Base-by-base conservation (phyloP, 1,139 yeast genomes). In the Arxiozyma slooffiae region DNA sequence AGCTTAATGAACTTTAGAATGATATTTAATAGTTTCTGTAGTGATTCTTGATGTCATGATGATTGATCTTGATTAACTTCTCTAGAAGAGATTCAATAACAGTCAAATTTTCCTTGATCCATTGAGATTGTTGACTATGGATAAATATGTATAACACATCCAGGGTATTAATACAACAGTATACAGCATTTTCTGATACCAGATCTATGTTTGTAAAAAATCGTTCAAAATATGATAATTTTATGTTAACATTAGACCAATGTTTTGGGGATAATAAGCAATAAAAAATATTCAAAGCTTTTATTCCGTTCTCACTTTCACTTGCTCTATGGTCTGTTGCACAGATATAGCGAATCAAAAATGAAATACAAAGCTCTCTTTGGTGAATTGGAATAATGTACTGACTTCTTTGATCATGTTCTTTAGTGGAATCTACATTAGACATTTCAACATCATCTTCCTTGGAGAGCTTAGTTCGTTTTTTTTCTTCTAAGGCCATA, bases 301-400 rank as follows among this genome's bases (percentile, higher is more conserved):
- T 79, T 55, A 82, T 83, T 7, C 96, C 95, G 16, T 88, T 71
- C 52, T 85, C 89, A 60, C 83, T 82, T 56, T 89, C 96, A 0
- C 92, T 79, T 0, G 92, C 92, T 56, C 94, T 76, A 54, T 85
- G 90, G 3, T 89, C 89, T 51, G 90, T 82, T 46, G 89, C 82
- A 67, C 97, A 90, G 39, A 90, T 85, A 60, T 86, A 89, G 51
- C 97, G 74, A 46, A 92, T 85, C 60, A 94, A 73, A 64, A 87
- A 90, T 0, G 96, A 89, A n/a, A 89, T 82, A 64, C 95, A 88
- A 0, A 96, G 88, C 66, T 90, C 97, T 45, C 95, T 75, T 63
- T 87, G 90, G 22, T 84, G 80, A 55, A 84, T 77, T 1, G 97
- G 94, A 48, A 89, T 81, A 2, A 74, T 64, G 58, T 82, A 85